These are phyloP conservation scores for Musa acuminata DNA, from an alignment of 176 grass and related monocot species.

Conservation along the genomic window DNA sequence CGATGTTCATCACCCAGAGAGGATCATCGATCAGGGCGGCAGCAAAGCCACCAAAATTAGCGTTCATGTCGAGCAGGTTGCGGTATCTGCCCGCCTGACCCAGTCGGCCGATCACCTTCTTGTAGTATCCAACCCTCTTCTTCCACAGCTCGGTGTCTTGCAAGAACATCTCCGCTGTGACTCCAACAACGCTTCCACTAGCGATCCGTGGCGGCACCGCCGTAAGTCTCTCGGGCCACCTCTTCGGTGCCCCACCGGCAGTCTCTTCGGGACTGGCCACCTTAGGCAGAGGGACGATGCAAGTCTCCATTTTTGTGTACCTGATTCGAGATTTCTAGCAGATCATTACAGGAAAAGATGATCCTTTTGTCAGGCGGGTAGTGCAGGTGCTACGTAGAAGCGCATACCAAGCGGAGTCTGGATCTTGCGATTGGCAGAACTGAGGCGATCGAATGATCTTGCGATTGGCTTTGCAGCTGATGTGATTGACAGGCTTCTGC, in stretches of 20 bases:
- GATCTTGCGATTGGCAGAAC: slow-evolving; percentile 1
- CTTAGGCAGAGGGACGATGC: slow-evolving; percentile 7
- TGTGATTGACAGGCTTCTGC: slow-evolving; percentile 14
- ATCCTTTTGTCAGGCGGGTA: neutral
- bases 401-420: slow-evolving; percentile 3
- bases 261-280: neutral
- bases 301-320: slow-evolving; percentile 8
- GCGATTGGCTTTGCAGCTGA: slow-evolving; percentile 5
- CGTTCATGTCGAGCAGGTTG: slow-evolving; percentile 18
- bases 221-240: slow-evolving; percentile 8
- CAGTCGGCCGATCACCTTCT: neutral
- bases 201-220: slow-evolving; percentile 2
- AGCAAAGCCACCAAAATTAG: neutral
- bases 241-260: slow-evolving; percentile 2
- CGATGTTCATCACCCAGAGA: slow-evolving; percentile 8
- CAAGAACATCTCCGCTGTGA: slow-evolving; percentile 5
- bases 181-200: neutral
- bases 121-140: slow-evolving; percentile 9
- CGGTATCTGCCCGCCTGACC: neutral
- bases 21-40: slow-evolving; percentile 4
- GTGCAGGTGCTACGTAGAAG: neutral
- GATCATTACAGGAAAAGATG: neutral
- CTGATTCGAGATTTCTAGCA: neutral
- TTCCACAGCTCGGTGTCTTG: slow-evolving; percentile 13
- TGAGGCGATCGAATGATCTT: neutral